phyloP scores from a whole-genome alignment of 2,329 filamentous ascomycete genomes.

The Penicillium sp. region DNA sequence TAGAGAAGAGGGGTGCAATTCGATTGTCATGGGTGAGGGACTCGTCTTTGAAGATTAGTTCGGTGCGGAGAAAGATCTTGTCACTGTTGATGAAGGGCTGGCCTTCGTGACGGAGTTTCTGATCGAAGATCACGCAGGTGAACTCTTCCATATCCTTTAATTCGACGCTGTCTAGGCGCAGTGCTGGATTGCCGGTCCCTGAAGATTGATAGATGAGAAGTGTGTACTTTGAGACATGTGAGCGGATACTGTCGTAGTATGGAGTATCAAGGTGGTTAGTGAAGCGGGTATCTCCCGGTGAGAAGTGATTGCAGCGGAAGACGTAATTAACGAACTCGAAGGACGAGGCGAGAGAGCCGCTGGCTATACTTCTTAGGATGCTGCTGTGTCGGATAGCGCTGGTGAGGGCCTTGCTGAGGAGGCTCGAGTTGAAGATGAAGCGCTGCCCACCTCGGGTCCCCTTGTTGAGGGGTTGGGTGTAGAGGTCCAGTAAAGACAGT shows the following conservation, averaged over 20 bases:
- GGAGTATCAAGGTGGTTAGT: neutral
- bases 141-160: neutral
- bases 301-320: conserved; percentile 2
- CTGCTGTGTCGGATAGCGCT: neutral
- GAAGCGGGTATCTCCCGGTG: neutral
- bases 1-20: neutral
- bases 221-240: neutral
- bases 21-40: neutral
- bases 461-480: neutral
- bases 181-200: neutral
- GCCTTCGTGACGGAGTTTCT: neutral
- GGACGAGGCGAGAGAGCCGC: neutral
- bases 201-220: neutral
- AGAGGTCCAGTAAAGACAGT: neutral
- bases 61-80: neutral
- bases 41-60: neutral
- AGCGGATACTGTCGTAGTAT: neutral
- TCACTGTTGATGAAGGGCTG: neutral
- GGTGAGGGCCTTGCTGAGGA: neutral
- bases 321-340: conserved; percentile 5
- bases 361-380: neutral
- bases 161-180: neutral
- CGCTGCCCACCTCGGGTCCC: neutral
- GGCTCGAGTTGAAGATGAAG: conserved; percentile 6
- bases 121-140: neutral